A percentile compares a stretch with the other conserved stretches of the same genome.
Evolutionary conservation across 202 grass and related monocot species (phyloP).

Genomic region (Elaeis oleifera): DNA sequence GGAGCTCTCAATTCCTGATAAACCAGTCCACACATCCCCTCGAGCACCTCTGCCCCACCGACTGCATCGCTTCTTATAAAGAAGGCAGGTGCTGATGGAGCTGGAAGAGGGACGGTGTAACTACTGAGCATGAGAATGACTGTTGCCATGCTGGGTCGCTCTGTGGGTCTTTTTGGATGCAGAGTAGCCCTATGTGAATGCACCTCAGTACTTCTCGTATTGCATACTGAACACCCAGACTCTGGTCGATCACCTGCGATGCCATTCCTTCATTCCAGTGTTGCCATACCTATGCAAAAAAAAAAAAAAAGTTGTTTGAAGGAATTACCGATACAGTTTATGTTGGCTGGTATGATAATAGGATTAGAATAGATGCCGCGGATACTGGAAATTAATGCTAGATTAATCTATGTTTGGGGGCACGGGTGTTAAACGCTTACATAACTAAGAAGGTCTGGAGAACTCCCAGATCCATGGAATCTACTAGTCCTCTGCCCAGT

Average conservation of each 20-base stretch:
- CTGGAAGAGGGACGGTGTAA: neutral
- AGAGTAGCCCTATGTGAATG: slow-evolving; percentile 1
- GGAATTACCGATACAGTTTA: too few relatives aligned
- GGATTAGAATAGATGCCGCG: too few relatives aligned
- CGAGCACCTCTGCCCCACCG: neutral
- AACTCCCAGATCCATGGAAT: slow-evolving; percentile 33
- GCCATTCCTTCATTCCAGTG: neutral
- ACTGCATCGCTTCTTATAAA: neutral
- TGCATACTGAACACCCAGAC: neutral
- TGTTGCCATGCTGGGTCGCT: neutral
- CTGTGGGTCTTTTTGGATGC: neutral
- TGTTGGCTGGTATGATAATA: too few relatives aligned
- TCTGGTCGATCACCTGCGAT: neutral
- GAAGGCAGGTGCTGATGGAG: neutral
- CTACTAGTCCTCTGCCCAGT: slow-evolving; percentile 45
- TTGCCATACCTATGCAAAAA: neutral
- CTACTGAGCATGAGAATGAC: neutral
- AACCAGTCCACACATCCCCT: too few relatives aligned
- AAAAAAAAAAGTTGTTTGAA: too few relatives aligned
- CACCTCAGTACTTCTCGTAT: neutral
- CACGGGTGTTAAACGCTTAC: slow-evolving; percentile 12
- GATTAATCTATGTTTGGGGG: too few relatives aligned
- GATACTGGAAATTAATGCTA: too few relatives aligned
- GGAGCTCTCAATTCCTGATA: neutral
- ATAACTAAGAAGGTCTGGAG: slow-evolving; percentile 48